Conservation (phyloP, 495 filamentous ascomycete genomes). For the Penicillium maclennaniae region DNA sequence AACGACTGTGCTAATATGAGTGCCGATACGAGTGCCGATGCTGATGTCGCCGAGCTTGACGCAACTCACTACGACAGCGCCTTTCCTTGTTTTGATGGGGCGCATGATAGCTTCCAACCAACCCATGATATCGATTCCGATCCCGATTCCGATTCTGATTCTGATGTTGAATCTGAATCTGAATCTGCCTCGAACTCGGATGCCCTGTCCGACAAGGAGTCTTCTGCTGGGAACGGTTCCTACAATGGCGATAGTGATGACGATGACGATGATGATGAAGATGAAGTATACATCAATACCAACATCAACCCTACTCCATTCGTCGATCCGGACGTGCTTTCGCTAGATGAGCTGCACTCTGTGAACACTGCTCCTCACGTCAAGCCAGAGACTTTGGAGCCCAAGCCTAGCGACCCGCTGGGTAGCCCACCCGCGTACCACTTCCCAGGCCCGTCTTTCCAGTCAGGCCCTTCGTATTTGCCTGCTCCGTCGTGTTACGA, state of each 20-base stretch:
- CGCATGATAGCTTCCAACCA: no score
- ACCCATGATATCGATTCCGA: neutral
- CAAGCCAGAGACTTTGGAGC: neutral
- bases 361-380: neutral
- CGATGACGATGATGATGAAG: neutral
- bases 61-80: no score
- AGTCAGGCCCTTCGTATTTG: neutral
- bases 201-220: neutral
- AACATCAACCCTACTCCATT: neutral
- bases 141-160: neutral
- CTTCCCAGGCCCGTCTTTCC: neutral
- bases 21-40: no score
- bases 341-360: neutral
- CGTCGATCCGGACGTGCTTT: neutral
- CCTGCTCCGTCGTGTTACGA: neutral
- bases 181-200: neutral
- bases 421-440: neutral
- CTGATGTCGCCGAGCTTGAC: no score
- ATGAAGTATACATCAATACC: conserved; percentile 10
- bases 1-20: neutral
- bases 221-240: neutral
- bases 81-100: no score
- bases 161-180: neutral
- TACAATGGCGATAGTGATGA: neutral
- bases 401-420: neutral